Base-by-base conservation (phyloP, 768 basidiomycete species). In the Xerocomus potaroensis region DNA sequence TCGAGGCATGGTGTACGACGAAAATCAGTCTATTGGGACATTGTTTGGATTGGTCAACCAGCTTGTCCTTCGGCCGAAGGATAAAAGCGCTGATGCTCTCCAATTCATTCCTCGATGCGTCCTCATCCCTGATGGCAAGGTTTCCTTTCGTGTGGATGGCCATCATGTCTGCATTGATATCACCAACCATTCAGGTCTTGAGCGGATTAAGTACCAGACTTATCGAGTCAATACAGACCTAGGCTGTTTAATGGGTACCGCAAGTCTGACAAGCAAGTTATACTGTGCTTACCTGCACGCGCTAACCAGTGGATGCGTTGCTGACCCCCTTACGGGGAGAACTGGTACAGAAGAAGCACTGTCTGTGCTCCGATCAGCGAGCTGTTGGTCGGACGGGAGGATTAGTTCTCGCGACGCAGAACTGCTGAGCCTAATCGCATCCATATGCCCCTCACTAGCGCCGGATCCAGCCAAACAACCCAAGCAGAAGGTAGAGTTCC, bases 261-360 rank as follows among this genome's bases (percentile, higher is more conserved):
- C 30, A 15, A 15, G 44, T 4, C 33, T 71, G 40, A 53, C 50
- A 1, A 60, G 57, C 45, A 55, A 55, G 40, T 56, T 76, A 11
- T 74, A 63, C 48, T 63, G 61, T 36, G 62, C 69, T 1, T 73
- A 74, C 44, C 60, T 79, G 9, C 77, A 79, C 37, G 71, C 73
- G n/a, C 47, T 75, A 6, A 76, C 69, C 3, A 69, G 69, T 12
- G 50, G 53, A 11, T 65, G 66, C 33, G 58, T 71, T 15, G 59
- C 62, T 3, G 77, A 78, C 51, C 73, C 74, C 1, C 61, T 79
- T 30, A 72, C 71, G 0, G 51, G 47, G 46, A 45, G 35, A 22
- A 45, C 15, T 19, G 43, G 46, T 11, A 45, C 44, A 14, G 44
- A 45, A 11, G 43, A 45, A 22, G 73, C 75, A 1, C 53, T 76